These are phyloP conservation scores for Mycena rebaudengoi DNA, from an alignment of 768 basidiomycete species.

Conservation along the genomic window DNA sequence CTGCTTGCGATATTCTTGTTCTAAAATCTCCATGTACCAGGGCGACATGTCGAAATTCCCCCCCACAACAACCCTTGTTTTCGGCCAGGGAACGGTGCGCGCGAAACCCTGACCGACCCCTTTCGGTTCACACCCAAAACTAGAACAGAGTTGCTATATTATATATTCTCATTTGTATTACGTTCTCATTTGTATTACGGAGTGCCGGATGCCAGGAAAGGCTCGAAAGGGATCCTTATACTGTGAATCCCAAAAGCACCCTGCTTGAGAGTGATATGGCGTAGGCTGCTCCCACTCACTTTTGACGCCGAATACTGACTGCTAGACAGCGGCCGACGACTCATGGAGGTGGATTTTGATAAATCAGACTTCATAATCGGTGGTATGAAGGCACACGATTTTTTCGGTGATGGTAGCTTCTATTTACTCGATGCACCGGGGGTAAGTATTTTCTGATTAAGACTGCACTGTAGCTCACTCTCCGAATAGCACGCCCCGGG, in stretches of 20 bases:
- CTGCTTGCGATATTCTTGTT: not conserved
- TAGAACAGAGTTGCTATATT: too few relatives aligned
- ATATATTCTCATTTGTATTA: too few relatives aligned
- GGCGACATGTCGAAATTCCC: slow-evolving; percentile 33
- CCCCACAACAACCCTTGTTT: slow-evolving; percentile 21
- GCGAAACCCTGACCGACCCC: too few relatives aligned
- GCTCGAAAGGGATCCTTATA: not conserved
- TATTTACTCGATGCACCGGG: slow-evolving; percentile 32
- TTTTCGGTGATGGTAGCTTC: slow-evolving; percentile 34
- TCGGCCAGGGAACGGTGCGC: slow-evolving; percentile 20
- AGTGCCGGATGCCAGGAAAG: too few relatives aligned
- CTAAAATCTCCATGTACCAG: not conserved
- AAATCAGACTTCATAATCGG: slow-evolving; percentile 24
- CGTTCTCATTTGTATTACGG: too few relatives aligned
- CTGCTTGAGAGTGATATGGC: slow-evolving; percentile 26
- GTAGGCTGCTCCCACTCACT: slow-evolving; percentile 4
- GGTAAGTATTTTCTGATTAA: slow-evolving; percentile 8
- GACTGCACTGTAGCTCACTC: not conserved
- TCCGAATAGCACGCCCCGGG: slow-evolving; percentile 25
- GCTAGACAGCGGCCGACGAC: slow-evolving; percentile 24
- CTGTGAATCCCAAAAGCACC: slow-evolving; percentile 11
- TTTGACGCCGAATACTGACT: not conserved
- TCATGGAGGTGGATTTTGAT: slow-evolving; percentile 20
- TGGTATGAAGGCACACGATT: slow-evolving; percentile 28
- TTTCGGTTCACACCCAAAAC: too few relatives aligned